Evolutionary conservation across 805 yeast species (phyloP).

Genomic region (Spathaspora sp.): DNA sequence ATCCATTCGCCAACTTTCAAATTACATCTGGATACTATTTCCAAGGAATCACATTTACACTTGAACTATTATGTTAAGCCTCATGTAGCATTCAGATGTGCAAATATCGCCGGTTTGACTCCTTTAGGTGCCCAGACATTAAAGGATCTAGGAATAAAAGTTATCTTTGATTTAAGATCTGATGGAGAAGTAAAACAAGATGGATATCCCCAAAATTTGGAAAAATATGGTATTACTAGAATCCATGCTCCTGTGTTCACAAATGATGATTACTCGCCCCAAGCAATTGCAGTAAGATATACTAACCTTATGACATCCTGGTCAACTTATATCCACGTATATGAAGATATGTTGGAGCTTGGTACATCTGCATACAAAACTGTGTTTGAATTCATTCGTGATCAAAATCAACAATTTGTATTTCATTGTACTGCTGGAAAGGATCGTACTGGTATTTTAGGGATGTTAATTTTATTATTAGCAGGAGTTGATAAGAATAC

Average conservation of each 20-base stretch:
- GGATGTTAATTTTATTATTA: conserved; percentile 61
- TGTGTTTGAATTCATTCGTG: conserved; percentile 55
- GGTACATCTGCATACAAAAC: conserved; percentile 47
- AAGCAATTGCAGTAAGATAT: conserved; percentile 54
- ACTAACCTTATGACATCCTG: conserved; percentile 53
- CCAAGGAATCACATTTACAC: conserved; percentile 4
- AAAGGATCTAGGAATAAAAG: conserved; percentile 43
- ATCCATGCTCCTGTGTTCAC: conserved; percentile 56
- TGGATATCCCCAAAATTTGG: conserved; percentile 37
- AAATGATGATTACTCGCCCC: conserved; percentile 58
- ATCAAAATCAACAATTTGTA: conserved; percentile 46
- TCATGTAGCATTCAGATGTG: conserved; percentile 59
- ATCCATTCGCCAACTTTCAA: conserved; percentile 28
- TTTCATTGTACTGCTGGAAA: conserved; percentile 86
- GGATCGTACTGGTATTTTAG: conserved; percentile 76
- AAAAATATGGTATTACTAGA: conserved; percentile 44
- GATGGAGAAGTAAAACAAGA: conserved; percentile 47
- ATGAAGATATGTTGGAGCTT: conserved; percentile 50
- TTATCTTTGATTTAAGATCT: conserved; percentile 68
- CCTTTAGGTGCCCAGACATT: conserved; percentile 42
- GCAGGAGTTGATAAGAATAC: conserved; percentile 64
- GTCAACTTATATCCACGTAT: conserved; percentile 61
- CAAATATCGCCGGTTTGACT: conserved; percentile 53
- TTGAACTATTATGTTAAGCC: conserved; percentile 44
- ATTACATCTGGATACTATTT: conserved; percentile 1